Evolutionary conservation across 2,329 filamentous ascomycete genomes (phyloP), one percentile per base, ranked within the genome.

Genomic region (Pseudocercospora fijiensis): DNA sequence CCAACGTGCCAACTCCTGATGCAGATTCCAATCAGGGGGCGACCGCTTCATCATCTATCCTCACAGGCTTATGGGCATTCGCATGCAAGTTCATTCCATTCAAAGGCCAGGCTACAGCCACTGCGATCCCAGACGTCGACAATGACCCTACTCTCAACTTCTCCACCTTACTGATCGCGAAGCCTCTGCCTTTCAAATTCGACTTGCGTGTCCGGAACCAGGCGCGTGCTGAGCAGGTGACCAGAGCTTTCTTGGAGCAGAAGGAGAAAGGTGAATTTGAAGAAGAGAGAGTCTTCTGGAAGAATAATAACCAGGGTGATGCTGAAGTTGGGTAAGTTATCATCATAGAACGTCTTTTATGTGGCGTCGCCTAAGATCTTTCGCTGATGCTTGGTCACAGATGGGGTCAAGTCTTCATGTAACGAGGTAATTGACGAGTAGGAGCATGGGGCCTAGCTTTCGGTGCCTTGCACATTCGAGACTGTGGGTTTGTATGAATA

Each of bases 111-210:
- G 1, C 37, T 4, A 41, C 37, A 5, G 37, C 6, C 16, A 4
- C 16, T 18, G 13, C 37, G 1, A 18, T n/a, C 5, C 16, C 37
- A 18, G 58, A 30, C 28, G 60, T 61, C 16, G 64, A 63, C n/a
- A 45, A 55, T 3, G 79, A 81, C 56, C 78, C 79, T 0, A 81
- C 79, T 0, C 76, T 81, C 41, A 74, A 79, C 65, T 81, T 76
- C 68, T 76, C 77, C 11, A 79, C 76, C 11, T 69, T 81, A 10
- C 74, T 81, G 30, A 81, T 81, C 52, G 79, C 79, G 1, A 81
- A 81, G 63, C 80, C 80, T 1, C 67, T 78, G 16, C 79, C 79
- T 0, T 81, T 81, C 73, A 74, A 76, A 45, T 81, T 81, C 66
- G 61, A 75, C 10, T 71, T 82, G 24, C 70, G 61, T 51, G 73